Evolutionary conservation across 164 flowering plant species (phyloP), one percentile per base, ranked within the genome.

Genomic region (Chloranthus sessilifolius): DNA sequence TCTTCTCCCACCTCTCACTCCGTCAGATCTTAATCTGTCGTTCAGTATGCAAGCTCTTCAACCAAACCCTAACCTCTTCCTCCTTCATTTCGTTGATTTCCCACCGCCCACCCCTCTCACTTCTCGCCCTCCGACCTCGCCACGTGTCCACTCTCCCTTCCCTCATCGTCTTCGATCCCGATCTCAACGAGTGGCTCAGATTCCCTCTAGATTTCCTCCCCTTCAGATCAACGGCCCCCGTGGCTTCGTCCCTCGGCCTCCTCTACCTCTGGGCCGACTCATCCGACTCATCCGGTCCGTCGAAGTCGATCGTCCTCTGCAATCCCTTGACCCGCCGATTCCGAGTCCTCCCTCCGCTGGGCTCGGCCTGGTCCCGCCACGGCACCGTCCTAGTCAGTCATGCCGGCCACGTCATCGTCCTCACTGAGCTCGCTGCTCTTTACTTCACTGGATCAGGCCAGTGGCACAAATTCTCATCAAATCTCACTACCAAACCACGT

Each of bases 281-380:
- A 16, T n/a, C 30, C 26, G 50, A 47, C 16, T 7, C 79, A 0
- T 56, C 71, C 21, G 59, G 54, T 24, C 61, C 69, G 0, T 61
- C 5, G 58, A 77, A 76, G 45, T 71, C 83, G 0, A 76, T 91
- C 16, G 63, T 85, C 8, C 76, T 66, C 10, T 88, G 92, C 46
- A 91, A 91, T 63, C 98, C 98, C 0, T 39, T 91, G 35, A 88
- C 90, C 26, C 68, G 80, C 5, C 59, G 45, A 1, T 76, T 50
- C 66, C 63, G 59, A 3, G 73, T 74, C 16, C 67, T 90, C 1
- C 98, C 98, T 3, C 82, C 65, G 43, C 79, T 91, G 3, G 98
- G 96, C 20, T 88, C 98, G 20, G 98, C 98, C 24, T 91, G 98
- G 98, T 80, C 83, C 7, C 71, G 82, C n/a, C 98, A 91, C 56